Conservation (phyloP, 2,329 filamentous ascomycete species). For the Rutstroemia sydowiana region DNA sequence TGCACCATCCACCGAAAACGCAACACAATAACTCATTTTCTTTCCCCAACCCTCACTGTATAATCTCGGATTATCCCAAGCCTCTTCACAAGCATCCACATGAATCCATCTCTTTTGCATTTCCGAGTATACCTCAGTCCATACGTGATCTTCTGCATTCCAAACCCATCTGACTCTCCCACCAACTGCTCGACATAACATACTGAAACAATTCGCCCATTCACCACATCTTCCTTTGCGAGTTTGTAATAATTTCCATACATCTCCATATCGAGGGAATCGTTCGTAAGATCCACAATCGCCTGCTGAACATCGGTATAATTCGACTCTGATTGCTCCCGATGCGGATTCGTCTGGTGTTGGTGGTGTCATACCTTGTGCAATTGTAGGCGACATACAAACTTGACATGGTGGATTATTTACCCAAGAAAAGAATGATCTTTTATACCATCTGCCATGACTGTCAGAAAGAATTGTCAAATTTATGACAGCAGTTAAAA, state of each 20-base stretch:
- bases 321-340: conserved; percentile 78
- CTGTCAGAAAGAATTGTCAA: conserved; percentile 13
- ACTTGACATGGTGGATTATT: conserved; percentile 84
- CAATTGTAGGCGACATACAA: conserved; percentile 77
- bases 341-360: conserved; percentile 84
- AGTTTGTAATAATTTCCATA: conserved; percentile 85
- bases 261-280: conserved; percentile 91
- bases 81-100: conserved; percentile 88
- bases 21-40: conserved; percentile 95
- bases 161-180: conserved; percentile 93
- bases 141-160: conserved; percentile 96
- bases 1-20: conserved; percentile 83
- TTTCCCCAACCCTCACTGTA: conserved; percentile 95
- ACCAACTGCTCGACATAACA: conserved; percentile 91
- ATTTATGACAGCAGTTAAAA: conserved; percentile 12
- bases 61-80: conserved; percentile 88
- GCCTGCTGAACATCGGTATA: conserved; percentile 77
- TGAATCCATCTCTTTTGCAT: conserved; percentile 95
- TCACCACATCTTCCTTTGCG: conserved; percentile 82
- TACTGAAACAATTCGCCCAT: conserved; percentile 98
- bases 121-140: conserved; percentile 95
- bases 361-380: conserved; percentile 74
- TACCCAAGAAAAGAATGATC: conserved; percentile 91
- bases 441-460: conserved; percentile 82
- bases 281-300: conserved; percentile 74